These are phyloP conservation scores for Zygosaccharomyces pseudobailii DNA, from an alignment of 1,139 yeast species.

Conservation along the genomic window DNA sequence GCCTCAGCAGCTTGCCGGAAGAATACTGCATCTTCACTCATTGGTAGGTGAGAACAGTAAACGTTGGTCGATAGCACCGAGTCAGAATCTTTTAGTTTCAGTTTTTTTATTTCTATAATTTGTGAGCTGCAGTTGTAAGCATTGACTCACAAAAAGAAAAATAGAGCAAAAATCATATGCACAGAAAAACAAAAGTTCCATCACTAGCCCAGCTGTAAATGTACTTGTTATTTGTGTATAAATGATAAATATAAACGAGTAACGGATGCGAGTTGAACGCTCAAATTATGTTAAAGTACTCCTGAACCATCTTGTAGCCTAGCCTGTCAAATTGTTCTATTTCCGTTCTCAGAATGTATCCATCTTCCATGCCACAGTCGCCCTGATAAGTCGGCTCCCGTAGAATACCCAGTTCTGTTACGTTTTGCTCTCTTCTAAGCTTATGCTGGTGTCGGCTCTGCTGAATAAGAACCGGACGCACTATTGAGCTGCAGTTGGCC, in stretches of 20 bases:
- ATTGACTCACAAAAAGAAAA: background rate
- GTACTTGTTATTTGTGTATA: background rate
- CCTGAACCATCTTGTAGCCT: constrained; percentile 19
- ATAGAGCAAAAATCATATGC: background rate
- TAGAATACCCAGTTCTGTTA: background rate
- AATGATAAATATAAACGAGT: background rate
- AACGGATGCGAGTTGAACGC: background rate
- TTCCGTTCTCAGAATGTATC: constrained; percentile 19
- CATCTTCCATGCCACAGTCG: constrained; percentile 3
- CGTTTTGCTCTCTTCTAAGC: background rate
- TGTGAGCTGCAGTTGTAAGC: background rate
- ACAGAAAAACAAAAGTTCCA: background rate
- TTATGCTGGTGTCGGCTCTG: constrained; percentile 7
- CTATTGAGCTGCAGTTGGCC: constrained; percentile 24
- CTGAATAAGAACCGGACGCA: constrained; percentile 23
- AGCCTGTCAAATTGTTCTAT: constrained; percentile 23
- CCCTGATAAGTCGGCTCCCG: background rate
- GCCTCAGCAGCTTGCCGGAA: constrained; percentile 33
- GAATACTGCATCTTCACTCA: constrained; percentile 29
- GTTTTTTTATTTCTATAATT: background rate
- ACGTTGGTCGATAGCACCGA: too few relatives aligned
- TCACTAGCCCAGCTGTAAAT: background rate
- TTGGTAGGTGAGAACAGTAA: background rate
- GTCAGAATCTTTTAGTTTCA: too few relatives aligned
- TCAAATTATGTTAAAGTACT: constrained; percentile 13